A percentile compares a stretch with the other conserved stretches of the same genome.
phyloP scores from a whole-genome alignment of 257 asterid genomes.

The Nicotiana benthamiana region DNA sequence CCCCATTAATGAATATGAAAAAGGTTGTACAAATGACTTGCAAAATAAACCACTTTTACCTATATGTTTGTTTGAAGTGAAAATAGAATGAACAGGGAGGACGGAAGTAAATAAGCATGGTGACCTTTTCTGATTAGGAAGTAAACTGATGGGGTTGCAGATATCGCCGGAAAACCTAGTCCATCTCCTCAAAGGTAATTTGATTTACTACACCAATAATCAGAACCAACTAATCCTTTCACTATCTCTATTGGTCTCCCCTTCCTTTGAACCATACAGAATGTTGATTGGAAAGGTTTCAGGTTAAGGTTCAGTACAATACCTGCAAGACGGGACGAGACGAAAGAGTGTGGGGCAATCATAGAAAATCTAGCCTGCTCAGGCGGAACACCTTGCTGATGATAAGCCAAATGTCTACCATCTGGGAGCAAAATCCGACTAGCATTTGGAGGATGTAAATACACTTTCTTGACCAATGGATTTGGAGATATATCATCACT shows the following conservation, averaged over 20 bases:
- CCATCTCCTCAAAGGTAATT: not conserved
- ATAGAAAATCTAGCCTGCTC: slow-evolving; percentile 70
- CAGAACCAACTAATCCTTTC: not conserved
- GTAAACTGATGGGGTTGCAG: not conserved
- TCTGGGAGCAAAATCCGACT: slow-evolving; percentile 76
- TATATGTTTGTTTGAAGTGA: not conserved
- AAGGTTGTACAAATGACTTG: not conserved
- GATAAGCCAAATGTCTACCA: slow-evolving; percentile 80
- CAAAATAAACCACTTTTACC: not conserved
- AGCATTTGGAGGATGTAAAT: slow-evolving; percentile 69
- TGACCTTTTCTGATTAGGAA: not conserved
- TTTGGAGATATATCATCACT: slow-evolving; percentile 31
- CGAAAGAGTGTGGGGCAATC: slow-evolving; percentile 69
- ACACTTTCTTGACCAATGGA: slow-evolving; percentile 53
- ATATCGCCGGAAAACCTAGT: not conserved
- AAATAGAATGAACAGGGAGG: not conserved
- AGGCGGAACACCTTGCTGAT: slow-evolving; percentile 75
- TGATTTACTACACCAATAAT: not conserved
- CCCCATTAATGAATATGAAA: not conserved
- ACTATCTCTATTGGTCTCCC: not conserved
- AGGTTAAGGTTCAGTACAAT: not conserved
- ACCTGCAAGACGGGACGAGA: slow-evolving; percentile 97
- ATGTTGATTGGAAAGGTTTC: not conserved
- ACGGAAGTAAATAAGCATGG: not conserved
- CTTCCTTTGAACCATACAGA: not conserved